These are phyloP conservation scores for Lecanicillium sp. DNA, from an alignment of 2,329 filamentous ascomycete species.

Conservation along the genomic window DNA sequence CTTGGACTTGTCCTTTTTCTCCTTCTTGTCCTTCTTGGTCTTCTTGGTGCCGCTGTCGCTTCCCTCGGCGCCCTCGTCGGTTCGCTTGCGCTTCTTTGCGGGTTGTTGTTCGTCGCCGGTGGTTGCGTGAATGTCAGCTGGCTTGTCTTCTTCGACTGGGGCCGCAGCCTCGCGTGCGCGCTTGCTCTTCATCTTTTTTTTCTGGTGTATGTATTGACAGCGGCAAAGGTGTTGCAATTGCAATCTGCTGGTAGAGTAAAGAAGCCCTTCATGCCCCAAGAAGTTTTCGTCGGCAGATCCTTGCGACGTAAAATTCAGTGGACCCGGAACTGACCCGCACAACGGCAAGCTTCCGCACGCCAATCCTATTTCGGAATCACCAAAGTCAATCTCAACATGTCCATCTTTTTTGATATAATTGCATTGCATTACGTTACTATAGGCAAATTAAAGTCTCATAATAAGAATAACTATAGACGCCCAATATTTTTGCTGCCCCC, in stretches of 20 bases:
- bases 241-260: background rate
- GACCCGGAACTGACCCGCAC: too few species aligned
- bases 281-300: too few species aligned
- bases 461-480: conserved; percentile 2
- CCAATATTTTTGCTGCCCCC: too few species aligned
- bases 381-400: too few species aligned
- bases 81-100: conserved; percentile 29
- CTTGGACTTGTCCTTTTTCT: conserved; percentile 14
- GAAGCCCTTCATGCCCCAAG: too few species aligned
- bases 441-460: conserved; percentile 7
- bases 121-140: conserved; percentile 12
- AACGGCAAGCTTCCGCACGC: too few species aligned
- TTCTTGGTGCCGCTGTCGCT: conserved; percentile 20
- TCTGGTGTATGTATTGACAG: conserved; percentile 2
- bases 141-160: conserved; percentile 17
- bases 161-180: conserved; percentile 25
- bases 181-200: conserved; percentile 29
- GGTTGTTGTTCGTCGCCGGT: conserved; percentile 11
- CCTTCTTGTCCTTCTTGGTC: conserved; percentile 25
- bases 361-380: too few species aligned
- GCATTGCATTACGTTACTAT: too few species aligned
- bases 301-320: too few species aligned
- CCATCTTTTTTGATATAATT: too few species aligned
- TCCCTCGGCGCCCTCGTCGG: conserved; percentile 17
- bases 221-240: too few species aligned